Base-by-base conservation (phyloP, 192 early-diverging fungal genomes). In the Coemansia sp. region DNA sequence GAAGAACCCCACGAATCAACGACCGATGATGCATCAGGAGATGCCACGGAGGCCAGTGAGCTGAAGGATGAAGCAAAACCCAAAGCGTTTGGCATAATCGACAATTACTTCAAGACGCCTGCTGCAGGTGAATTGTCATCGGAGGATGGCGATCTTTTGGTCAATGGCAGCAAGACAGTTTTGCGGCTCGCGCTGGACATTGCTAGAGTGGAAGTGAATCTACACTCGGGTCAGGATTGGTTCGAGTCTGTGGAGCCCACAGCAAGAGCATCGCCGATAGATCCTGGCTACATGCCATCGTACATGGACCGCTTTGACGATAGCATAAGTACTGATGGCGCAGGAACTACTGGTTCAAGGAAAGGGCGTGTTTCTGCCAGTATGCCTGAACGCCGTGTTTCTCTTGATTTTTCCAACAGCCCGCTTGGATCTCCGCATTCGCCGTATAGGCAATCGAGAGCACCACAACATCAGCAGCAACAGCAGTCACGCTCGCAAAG, bases 221-320 rank as follows among this genome's bases (percentile, higher is more conserved):
- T 81, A 48, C 58, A 81, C 56, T 72, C 79, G 28, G 79, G 79
- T 0, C 79, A 76, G 31, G 79, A 81, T 51, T 81, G 79, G 79
- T 81, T 67, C 23, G 57, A 61, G 16, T 34, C 78, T 2, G 37
- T 53, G 25, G 78, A 81, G 30, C 40, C 60, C 7, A 33, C 58
- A 12, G 8, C 59, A 16, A 29, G n/a, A 20, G 10, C 43, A 40
- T 33, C 40, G 37, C 49, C 55, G 7, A 52, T 39, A 13, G 79
- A 72, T 52, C 43, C 66, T 8, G 61, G 61, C 15, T 72, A 67
- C 53, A 64, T 67, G 53, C 20, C 70, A 29, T 56, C 79, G 18
- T 81, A 81, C 51, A 69, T 81, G 73, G 79, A 81, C 43, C 61
- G 28, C 23, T 58, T 75, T 1, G 60, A 73, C 25, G 77, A 80